Evolutionary conservation across 2,329 filamentous ascomycete species (phyloP), one percentile per base, ranked within the genome.

Genomic region (Drechslerella dactyloides): DNA sequence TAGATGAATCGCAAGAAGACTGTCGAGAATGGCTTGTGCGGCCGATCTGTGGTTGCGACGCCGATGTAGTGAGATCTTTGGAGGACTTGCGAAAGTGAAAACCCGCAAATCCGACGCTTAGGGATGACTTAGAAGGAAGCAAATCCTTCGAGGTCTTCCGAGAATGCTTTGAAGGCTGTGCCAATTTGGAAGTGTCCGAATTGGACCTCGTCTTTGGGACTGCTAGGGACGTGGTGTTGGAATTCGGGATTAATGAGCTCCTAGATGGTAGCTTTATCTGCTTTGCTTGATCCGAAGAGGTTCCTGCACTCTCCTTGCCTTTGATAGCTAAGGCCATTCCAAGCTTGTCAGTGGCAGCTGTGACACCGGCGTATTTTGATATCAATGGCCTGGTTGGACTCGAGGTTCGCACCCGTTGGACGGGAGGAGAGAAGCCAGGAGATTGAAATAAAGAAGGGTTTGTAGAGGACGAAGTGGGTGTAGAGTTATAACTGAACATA

Each of bases 401-500:
- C 37, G 66, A 64, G 52, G 42, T 70, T 70, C 66, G 66, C 40
- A 40, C 66, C 58, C 48, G 56, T 59, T 46, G 50, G 60, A 69
- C 46, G 55, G 66, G 66, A 23, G 66, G 66, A 59, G 66, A 70
- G 54, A 70, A 64, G 30, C 66, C 66, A 48, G 66, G 66, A 59
- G 66, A 70, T 50, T 70, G 66, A 52, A 70, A 54, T 46, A 70
- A 56, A 52, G 66, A 70, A 30, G 66, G 66, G 24, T 70, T 70
- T 40, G 66, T 70, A 44, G 66, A 70, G 48, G 66, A 70, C 56
- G 66, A 70, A n/a, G 66, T 70, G 30, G 66, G 66, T 70, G 66
- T 70, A 70, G 66, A 70, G 56, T 48, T 62, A 70, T 70, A 58
- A 64, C 66, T 70, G 55, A 70, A 70, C 66, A 70, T 70, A 70